Conservation (phyloP, 805 yeast genomes). For the Wickerhamiella qilinensis region DNA sequence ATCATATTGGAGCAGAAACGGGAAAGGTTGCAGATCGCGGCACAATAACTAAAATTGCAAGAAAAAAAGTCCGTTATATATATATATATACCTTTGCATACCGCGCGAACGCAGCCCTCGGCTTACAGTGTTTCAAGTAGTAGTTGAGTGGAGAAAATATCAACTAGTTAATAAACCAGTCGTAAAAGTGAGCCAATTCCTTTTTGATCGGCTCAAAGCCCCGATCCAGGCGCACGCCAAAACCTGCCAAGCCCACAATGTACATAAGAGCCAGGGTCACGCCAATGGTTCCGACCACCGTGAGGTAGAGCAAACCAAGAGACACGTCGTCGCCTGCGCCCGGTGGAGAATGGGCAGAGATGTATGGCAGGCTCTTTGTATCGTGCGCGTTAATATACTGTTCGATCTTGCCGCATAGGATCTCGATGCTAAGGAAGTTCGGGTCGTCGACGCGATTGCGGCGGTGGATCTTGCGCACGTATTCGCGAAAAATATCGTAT, state of each 20-base stretch:
- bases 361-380: conserved; percentile 5
- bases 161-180: background rate
- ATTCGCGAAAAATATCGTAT: conserved; percentile 57
- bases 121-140: too few species aligned
- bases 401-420: conserved; percentile 75
- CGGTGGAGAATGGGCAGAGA: background rate
- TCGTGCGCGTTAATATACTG: conserved; percentile 52
- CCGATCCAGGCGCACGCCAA: too few species aligned
- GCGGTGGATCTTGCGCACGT: conserved; percentile 60
- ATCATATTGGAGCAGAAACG: too few species aligned
- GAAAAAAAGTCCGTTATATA: too few species aligned
- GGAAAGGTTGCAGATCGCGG: too few species aligned
- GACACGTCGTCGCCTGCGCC: background rate
- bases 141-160: too few species aligned
- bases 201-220: conserved; percentile 6
- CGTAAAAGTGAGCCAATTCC: conserved; percentile 4
- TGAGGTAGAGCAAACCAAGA: background rate
- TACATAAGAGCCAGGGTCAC: conserved; percentile 9
- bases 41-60: too few species aligned
- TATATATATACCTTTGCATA: too few species aligned
- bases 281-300: background rate
- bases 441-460: conserved; percentile 72
- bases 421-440: conserved; percentile 67
- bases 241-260: too few species aligned
- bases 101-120: too few species aligned